These are phyloP conservation scores for Aspergillus sergii DNA, from an alignment of 2,329 filamentous ascomycete species.

Conservation along the genomic window DNA sequence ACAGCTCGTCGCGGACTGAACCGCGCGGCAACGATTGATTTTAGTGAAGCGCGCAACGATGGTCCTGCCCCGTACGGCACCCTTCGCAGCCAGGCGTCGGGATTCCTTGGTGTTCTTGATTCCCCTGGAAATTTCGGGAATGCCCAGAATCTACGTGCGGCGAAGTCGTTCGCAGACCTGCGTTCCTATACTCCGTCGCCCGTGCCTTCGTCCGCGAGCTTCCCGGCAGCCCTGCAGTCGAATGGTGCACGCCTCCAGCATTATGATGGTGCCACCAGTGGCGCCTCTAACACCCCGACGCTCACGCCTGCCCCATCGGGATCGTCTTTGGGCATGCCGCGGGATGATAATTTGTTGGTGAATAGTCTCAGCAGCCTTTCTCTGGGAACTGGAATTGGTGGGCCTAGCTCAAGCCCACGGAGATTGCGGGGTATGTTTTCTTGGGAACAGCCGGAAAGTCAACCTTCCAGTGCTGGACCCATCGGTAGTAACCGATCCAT, in stretches of 20 bases:
- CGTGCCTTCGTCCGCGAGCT: slow-evolving; percentile 85
- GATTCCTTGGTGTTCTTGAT: slow-evolving; percentile 83
- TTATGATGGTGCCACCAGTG: slow-evolving; percentile 59
- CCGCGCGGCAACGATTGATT: slow-evolving; percentile 95
- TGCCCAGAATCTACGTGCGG: slow-evolving; percentile 80
- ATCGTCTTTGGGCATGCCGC: slow-evolving; percentile 50
- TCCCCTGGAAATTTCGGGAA: slow-evolving; percentile 69
- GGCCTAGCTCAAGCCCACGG: slow-evolving; percentile 57
- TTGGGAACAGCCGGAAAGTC: slow-evolving; percentile 59
- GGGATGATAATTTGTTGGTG: slow-evolving; percentile 62
- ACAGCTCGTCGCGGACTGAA: slow-evolving; percentile 82
- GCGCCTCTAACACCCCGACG: slow-evolving; percentile 66
- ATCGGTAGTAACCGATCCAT: slow-evolving; percentile 68
- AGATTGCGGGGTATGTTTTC: slow-evolving; percentile 63
- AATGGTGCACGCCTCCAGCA: slow-evolving; percentile 63
- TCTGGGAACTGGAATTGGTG: slow-evolving; percentile 53
- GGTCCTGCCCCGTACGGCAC: slow-evolving; percentile 72
- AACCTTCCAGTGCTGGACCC: slow-evolving; percentile 53
- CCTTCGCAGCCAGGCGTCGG: slow-evolving; percentile 73
- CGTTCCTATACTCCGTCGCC: slow-evolving; percentile 95
- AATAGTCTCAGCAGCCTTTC: slow-evolving; percentile 65
- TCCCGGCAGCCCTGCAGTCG: slow-evolving; percentile 68
- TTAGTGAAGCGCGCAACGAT: slow-evolving; percentile 77
- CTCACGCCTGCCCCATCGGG: slow-evolving; percentile 63
- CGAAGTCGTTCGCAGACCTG: slow-evolving; percentile 95